Evolutionary conservation across 2,329 filamentous ascomycete genomes (phyloP).

Genomic region (Zymoseptoria crescenta): DNA sequence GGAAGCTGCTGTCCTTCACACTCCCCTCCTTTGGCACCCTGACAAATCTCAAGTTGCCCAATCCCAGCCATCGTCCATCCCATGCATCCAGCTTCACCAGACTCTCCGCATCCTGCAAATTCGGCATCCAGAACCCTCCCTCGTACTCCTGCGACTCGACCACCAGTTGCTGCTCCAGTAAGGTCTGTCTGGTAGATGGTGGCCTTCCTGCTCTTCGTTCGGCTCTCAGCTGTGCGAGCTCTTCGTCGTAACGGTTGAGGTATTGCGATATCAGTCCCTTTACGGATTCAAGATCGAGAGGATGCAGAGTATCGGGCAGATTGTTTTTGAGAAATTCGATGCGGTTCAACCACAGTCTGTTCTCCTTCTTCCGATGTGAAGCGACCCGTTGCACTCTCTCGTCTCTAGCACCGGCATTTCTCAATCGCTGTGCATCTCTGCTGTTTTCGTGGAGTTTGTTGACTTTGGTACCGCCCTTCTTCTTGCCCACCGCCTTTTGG

Average conservation of each 20-base stretch:
- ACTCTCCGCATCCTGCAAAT: constrained; percentile 61
- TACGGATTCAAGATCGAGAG: constrained; percentile 50
- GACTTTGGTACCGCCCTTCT: constrained; percentile 71
- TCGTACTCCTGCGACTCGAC: constrained; percentile 71
- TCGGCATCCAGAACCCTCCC: constrained; percentile 79
- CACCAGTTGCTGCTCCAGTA: constrained; percentile 63
- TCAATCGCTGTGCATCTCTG: constrained; percentile 72
- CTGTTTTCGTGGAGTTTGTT: constrained; percentile 80
- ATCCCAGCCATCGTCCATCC: constrained; percentile 76
- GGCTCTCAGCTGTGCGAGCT: constrained; percentile 58
- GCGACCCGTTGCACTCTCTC: constrained; percentile 70
- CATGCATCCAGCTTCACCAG: constrained; percentile 60
- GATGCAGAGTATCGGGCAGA: constrained; percentile 30
- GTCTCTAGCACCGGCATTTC: constrained; percentile 71
- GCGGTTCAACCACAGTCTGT: constrained; percentile 56
- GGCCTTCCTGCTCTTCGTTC: constrained; percentile 71
- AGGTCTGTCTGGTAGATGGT: constrained; percentile 66
- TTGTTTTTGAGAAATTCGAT: constrained; percentile 60
- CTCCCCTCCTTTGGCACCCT: constrained; percentile 60
- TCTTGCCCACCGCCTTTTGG: constrained; percentile 82
- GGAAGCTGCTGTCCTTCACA: constrained; percentile 66
- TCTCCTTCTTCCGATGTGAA: constrained; percentile 61
- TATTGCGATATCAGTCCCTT: constrained; percentile 43
- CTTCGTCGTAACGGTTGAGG: constrained; percentile 60
- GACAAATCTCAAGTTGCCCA: constrained; percentile 69